Percentiles rank a stretch among this genome's conserved stretches.
Conservation (phyloP, 331 rosid species). For the Dryas integrifolia region DNA sequence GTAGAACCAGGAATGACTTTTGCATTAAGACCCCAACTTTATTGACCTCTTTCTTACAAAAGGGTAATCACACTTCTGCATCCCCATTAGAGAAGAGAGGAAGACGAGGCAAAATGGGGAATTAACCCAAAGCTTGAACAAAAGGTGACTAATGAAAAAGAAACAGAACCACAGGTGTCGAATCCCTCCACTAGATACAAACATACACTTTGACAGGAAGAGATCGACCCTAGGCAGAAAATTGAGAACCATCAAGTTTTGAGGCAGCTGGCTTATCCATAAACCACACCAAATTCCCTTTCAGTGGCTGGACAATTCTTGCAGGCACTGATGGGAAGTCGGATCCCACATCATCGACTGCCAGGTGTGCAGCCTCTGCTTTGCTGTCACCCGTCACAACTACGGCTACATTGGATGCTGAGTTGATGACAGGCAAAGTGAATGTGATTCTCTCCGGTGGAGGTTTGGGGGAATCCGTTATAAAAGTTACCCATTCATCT, state of each 20-base stretch:
- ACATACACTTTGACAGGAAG: constrained; percentile 29
- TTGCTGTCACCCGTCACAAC: constrained; percentile 69
- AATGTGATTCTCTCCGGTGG: constrained; percentile 98
- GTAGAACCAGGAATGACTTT: constrained; percentile 12
- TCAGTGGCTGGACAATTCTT: constrained; percentile 66
- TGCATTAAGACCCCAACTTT: constrained; percentile 45
- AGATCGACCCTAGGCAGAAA: constrained; percentile 46
- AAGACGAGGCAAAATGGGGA: constrained; percentile 47
- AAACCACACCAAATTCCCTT: constrained; percentile 87
- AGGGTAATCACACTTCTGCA: constrained; percentile 46
- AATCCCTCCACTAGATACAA: constrained; percentile 59
- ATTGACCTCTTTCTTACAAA: constrained; percentile 50
- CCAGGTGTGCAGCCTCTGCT: constrained; percentile 68
- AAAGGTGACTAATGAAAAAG: constrained; percentile 26
- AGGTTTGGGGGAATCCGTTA: constrained; percentile 86
- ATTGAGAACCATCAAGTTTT: constrained; percentile 57
- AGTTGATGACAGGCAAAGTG: constrained; percentile 94
- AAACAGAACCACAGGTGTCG: constrained; percentile 34
- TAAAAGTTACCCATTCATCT: constrained; percentile 86
- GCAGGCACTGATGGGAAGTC: constrained; percentile 61
- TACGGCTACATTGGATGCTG: constrained; percentile 77
- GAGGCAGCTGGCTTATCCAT: constrained; percentile 83
- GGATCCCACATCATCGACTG: constrained; percentile 52
- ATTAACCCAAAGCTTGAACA: constrained; percentile 14
- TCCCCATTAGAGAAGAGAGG: constrained; percentile 34